Evolutionary conservation across 495 filamentous ascomycete species (phyloP), one percentile per base, ranked within the genome.

Genomic region (Aspergillus baeticus): DNA sequence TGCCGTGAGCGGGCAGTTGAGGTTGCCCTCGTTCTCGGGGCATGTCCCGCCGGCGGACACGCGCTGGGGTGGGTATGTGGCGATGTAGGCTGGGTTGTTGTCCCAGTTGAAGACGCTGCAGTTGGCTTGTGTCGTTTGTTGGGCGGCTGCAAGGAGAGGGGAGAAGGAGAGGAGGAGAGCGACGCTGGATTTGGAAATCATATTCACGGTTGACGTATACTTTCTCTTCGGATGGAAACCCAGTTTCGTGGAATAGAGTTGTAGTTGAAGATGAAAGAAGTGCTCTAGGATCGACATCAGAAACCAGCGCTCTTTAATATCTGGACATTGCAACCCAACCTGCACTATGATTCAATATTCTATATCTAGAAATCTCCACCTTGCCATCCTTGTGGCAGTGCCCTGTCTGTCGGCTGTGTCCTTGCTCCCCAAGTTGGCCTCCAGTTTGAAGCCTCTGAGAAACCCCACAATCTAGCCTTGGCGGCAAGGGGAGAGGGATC

Each of bases 31-130:
- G 21, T 23, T 49, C 13, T 31, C 20, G n/a, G 51, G 7, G 44
- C 54, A 56, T 23, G 54, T 39, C 14, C 13, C 10, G 35, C 33
- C 54, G 13, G 20, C 54, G 43, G 33, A 39, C 35, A 56, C 44
- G 44, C 54, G 54, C 18, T 54, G 51, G 1, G 44, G 43, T 4
- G 43, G 29, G 31, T 48, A 29, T 20, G 34, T 39, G 10, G 15
- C 20, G 2, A 56, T 11, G 44, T 38, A 48, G 11, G 54, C 18
- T 18, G 20, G 6, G 22, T 49, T 47, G 21, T 48, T 13, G 44
- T 56, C 43, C 54, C 54, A 56, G 44, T 48, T 56, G 44, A 56
- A 56, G 34, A 49, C 20, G 54, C 43, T 48, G 34, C 54, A 56
- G 42, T 56, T 56, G 8, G 10, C 41, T 7, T 44, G 41, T 17